Evolutionary conservation across 148 eudicot species (phyloP).

Genomic region (Hydrangea macrophylla): DNA sequence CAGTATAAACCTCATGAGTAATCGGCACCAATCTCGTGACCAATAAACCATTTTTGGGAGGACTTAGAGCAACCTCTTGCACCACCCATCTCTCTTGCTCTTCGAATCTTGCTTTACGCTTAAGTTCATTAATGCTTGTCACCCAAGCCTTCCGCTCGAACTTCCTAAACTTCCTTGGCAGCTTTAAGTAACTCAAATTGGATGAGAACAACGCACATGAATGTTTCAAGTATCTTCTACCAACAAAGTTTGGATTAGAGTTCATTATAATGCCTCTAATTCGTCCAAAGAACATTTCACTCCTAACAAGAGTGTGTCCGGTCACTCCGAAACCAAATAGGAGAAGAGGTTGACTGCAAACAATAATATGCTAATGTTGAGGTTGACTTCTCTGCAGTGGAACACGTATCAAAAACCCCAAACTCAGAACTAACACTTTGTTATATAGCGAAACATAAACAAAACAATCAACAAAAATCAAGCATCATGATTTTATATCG

Average conservation of each 20-base stretch:
- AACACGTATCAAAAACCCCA: no score
- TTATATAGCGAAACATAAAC: no score
- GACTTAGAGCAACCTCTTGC: slow-evolving; percentile 22
- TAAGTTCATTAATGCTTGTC: slow-evolving; percentile 36
- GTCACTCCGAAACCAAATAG: background rate
- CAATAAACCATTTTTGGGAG: slow-evolving; percentile 46
- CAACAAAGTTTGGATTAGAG: background rate
- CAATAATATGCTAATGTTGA: no score
- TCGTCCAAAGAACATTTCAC: slow-evolving; percentile 18
- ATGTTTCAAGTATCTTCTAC: slow-evolving; percentile 1
- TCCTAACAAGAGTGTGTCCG: background rate
- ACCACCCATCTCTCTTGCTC: slow-evolving; percentile 27
- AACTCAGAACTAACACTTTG: no score
- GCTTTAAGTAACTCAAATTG: slow-evolving; percentile 12
- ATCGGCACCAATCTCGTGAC: slow-evolving; percentile 31
- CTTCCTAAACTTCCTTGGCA: slow-evolving; percentile 36
- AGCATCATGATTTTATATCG: no score
- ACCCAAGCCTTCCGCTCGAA: slow-evolving; percentile 44
- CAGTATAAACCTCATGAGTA: slow-evolving; percentile 36
- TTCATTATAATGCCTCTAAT: background rate
- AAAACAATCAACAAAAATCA: no score
- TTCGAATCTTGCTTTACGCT: slow-evolving; percentile 39
- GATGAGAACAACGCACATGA: slow-evolving; percentile 20
- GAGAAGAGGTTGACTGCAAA: background rate
- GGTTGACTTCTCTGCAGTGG: no score